Base-by-base conservation (phyloP, 2,329 filamentous ascomycete genomes). In the Endoconidiophora polonica region DNA sequence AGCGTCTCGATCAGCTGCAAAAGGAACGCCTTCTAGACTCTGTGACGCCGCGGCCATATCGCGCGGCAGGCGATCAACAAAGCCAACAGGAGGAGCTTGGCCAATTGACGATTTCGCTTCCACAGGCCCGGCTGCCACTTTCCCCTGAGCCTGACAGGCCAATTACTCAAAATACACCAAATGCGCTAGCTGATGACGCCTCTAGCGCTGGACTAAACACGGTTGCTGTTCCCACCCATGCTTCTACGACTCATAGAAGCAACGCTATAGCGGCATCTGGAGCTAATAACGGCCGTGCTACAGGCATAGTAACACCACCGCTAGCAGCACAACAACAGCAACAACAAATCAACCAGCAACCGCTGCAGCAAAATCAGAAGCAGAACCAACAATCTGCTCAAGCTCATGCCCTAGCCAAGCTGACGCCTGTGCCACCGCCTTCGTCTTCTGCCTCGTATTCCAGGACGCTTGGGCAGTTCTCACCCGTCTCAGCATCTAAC, bases 401-500 rank as follows among this genome's bases (percentile, higher is more conserved):
- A 16, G 24, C 24, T 18, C 14, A 5, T 16, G n/a, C 9, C n/a
- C 38, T 40, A 7, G 7, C n/a, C 6, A 16, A 16, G 38, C 38
- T 40, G n/a, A 16, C n/a, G 18, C 7, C 18, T 16, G 38, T 40
- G 38, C 18, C 18, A 40, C 38, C n/a, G 38, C 38, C 41, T 29
- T 44, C 41, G 29, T 33, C 48, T 23, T 44, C 29, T n/a, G 39
- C 41, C 40, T 48, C 50, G 38, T 46, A 46, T 48, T 44, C 42
- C 12, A 22, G 44, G 9, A 23, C 42, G 12, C 42, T 37, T 18
- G 41, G 42, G 22, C 40, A 52, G 24, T 48, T 52, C 29, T 52
- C 50, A 37, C 46, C 50, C 23, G 48, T 52, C 40, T 52, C 50
- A 12, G 39, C 46, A 4, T 20, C 23, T 2, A 52, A 41, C 18